A percentile compares a stretch with the other conserved stretches of the same genome.
These are phyloP conservation scores for Penicillium sp. DNA, from an alignment of 2,329 filamentous ascomycete genomes.

Conservation along the genomic window DNA sequence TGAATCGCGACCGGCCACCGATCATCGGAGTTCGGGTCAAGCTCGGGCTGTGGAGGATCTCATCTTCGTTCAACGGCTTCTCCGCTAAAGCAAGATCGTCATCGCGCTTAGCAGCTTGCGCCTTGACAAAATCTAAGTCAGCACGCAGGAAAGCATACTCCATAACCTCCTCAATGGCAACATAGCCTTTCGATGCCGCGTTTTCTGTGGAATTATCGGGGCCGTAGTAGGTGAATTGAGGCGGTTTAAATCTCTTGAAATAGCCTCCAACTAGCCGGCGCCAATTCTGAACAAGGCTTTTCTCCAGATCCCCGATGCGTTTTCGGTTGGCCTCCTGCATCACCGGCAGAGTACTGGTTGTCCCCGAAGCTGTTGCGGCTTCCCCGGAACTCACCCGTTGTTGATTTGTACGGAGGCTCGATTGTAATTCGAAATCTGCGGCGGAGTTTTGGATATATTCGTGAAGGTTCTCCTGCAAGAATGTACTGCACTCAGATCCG, in stretches of 20 bases:
- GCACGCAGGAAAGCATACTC: constrained; percentile 93
- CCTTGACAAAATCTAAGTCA: constrained; percentile 91
- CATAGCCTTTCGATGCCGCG: constrained; percentile 41
- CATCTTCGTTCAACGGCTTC: constrained; percentile 80
- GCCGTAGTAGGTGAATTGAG: constrained; percentile 68
- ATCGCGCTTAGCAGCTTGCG: constrained; percentile 81
- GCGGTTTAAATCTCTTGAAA: constrained; percentile 86
- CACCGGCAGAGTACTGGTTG: constrained; percentile 51
- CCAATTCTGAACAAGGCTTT: constrained; percentile 75
- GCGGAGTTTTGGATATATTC: constrained; percentile 86
- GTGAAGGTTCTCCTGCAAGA: constrained; percentile 82
- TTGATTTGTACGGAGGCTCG: constrained; percentile 65
- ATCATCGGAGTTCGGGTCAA: constrained; percentile 59
- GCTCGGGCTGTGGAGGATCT: constrained; percentile 73
- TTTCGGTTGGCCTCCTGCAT: constrained; percentile 61
- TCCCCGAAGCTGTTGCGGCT: constrained; percentile 24
- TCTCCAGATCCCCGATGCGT: constrained; percentile 72
- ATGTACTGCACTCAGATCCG: constrained; percentile 84
- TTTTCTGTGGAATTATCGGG: constrained; percentile 21
- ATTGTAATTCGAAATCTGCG: constrained; percentile 75
- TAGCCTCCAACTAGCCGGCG: constrained; percentile 88
- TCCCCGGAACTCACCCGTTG: constrained; percentile 21
- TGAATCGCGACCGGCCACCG: constrained; percentile 79
- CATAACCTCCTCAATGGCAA: constrained; percentile 64
- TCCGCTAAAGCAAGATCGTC: constrained; percentile 75